phyloP scores from a whole-genome alignment of 75 land plant species.

The Isoetes taiwanensis region DNA sequence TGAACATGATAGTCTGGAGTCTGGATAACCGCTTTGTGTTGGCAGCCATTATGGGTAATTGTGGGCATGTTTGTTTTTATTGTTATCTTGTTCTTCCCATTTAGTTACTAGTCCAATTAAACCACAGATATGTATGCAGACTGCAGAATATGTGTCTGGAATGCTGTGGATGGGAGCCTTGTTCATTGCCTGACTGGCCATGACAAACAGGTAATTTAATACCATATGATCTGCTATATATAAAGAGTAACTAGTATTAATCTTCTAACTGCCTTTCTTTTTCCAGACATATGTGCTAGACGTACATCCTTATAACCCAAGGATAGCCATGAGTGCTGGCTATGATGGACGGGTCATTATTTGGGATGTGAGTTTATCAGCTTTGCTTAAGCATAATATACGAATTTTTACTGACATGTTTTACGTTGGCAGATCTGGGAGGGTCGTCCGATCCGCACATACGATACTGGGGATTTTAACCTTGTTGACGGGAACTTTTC shows the following conservation, averaged over 20 bases:
- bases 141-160: conserved; percentile 98
- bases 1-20: conserved; percentile 99
- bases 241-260: no score
- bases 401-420: neutral
- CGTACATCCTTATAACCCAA: conserved; percentile 95
- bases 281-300: conserved; percentile 88
- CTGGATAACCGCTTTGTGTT: conserved; percentile 98
- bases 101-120: neutral
- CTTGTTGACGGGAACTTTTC: conserved; percentile 97
- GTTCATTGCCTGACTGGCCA: conserved; percentile 95
- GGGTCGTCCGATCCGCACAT: conserved; percentile 70
- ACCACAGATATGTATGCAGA: conserved; percentile 31
- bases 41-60: conserved; percentile 98
- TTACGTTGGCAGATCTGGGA: conserved; percentile 69
- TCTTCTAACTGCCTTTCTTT: no score
- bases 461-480: conserved; percentile 74
- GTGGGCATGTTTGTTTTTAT: conserved; percentile 1
- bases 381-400: neutral
- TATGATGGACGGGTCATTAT: conserved; percentile 93
- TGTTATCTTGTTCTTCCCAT: neutral
- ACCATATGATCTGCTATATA: no score
- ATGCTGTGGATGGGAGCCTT: conserved; percentile 93
- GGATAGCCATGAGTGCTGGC: conserved; percentile 99
- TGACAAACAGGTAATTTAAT: conserved; percentile 73
- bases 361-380: conserved; percentile 82